Evolutionary conservation across 257 asterid genomes (phyloP).

Genomic region (Nicotiana noctiflora): DNA sequence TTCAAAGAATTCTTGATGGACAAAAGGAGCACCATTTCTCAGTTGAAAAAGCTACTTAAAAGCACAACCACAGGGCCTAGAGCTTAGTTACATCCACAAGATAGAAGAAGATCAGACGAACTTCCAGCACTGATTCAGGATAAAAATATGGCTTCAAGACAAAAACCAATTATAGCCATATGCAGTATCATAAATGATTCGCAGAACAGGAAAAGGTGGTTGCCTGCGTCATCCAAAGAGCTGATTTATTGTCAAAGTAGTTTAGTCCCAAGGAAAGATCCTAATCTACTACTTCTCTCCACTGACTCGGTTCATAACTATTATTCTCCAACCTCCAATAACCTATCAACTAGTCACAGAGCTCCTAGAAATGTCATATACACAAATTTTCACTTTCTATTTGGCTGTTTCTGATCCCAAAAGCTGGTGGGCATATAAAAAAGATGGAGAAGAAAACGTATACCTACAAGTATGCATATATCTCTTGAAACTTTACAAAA

Average conservation of each 20-base stretch:
- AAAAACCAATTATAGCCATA: background rate
- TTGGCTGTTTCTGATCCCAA: background rate
- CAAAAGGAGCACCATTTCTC: background rate
- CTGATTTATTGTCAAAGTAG: background rate
- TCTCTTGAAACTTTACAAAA: background rate
- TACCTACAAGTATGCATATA: background rate
- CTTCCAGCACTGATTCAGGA: background rate
- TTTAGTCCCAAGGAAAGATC: background rate
- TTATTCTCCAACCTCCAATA: background rate
- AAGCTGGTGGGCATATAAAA: background rate
- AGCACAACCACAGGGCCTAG: background rate
- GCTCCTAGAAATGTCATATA: background rate
- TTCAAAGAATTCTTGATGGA: background rate
- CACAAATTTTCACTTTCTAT: background rate
- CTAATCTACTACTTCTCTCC: background rate
- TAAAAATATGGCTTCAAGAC: background rate
- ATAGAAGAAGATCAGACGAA: background rate
- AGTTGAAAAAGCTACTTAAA: background rate
- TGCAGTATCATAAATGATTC: background rate
- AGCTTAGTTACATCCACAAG: background rate
- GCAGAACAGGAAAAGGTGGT: background rate
- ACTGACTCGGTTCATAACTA: background rate
- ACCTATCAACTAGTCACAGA: background rate
- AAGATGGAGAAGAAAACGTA: background rate
- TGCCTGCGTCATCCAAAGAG: background rate